phyloP scores from a whole-genome alignment of 179 eudicot species.

The Carnegiea gigantea region DNA sequence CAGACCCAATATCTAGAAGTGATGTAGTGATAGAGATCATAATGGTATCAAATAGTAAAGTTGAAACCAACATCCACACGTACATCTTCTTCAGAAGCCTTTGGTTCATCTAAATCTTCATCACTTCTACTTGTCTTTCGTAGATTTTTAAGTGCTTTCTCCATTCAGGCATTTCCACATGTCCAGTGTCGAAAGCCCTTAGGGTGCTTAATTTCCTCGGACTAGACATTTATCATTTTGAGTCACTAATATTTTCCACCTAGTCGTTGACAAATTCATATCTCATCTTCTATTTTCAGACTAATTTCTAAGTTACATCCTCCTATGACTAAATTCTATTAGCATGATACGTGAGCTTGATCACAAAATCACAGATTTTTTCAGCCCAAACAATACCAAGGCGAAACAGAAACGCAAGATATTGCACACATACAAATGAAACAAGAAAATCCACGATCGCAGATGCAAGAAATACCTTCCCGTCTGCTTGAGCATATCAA shows the following conservation, averaged over 20 bases:
- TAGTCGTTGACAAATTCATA: background rate
- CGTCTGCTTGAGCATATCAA: constrained; percentile 91
- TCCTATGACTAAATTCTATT: background rate
- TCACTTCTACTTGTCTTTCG: background rate
- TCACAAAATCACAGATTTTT: background rate
- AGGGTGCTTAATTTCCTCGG: background rate
- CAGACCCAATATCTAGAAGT: background rate
- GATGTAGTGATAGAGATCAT: background rate
- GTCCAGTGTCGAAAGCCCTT: background rate
- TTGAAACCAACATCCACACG: background rate
- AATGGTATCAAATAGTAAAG: background rate
- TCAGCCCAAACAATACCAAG: background rate
- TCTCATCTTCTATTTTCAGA: background rate
- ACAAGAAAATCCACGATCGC: background rate
- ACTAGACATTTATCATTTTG: background rate
- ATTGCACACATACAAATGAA: background rate
- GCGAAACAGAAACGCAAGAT: background rate
- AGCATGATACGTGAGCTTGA: no score
- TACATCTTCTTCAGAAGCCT: background rate
- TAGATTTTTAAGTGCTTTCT: background rate
- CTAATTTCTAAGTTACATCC: background rate
- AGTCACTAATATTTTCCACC: background rate
- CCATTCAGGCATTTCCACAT: background rate
- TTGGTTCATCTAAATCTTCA: background rate
- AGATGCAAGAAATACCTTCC: constrained; percentile 54